Base-by-base conservation (phyloP, 2,329 filamentous ascomycete species). In the Aspergillus chevalieri region DNA sequence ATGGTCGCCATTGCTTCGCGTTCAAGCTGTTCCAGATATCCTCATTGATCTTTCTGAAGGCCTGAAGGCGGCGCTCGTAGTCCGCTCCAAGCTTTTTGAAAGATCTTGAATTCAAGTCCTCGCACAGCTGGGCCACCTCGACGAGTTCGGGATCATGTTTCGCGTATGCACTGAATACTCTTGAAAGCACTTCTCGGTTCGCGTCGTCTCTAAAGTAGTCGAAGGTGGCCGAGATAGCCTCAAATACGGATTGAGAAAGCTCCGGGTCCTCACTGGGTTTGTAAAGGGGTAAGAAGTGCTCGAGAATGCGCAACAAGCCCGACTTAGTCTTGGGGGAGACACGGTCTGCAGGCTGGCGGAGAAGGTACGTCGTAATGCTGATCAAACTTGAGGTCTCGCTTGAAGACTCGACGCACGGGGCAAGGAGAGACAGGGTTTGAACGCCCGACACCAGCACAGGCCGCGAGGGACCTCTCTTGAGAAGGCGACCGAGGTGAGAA, bases 271-370 rank as follows among this genome's bases (percentile, higher is more conserved):
- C 75, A 44, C 78, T 70, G 8, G 79, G 70, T 49, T 82, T 73
- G 52, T 82, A 82, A 2, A 87, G 73, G 7, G 83, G 82, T 42
- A 95, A 78, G 56, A 96, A 94, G 52, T 86, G 82, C 63, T 93
- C 83, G 15, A 97, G 72, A 46, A 95, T 88, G 42, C 84, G 78
- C 34, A 98, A 74, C 30, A 98, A 78, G 17, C 85, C 83, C 6
- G 86, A 82, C 73, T 97, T 97, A 6, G 87, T 86, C 59, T 83
- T 88, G 0, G 89, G 88, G 55, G 81, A 91, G 30, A 97, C 89
- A 47, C 85, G 80, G 53, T 87, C 84, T 21, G 86, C 82, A n/a
- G 92, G 90, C 60, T 95, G 90, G 54, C 86, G 83, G 28, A 97
- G 79, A 33, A 96, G 77, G 65, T 87, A 92, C 8, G 85, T 84